Evolutionary conservation across 2,329 filamentous ascomycete species (phyloP), one percentile per base, ranked within the genome.

Genomic region (Aspergillus terreus): DNA sequence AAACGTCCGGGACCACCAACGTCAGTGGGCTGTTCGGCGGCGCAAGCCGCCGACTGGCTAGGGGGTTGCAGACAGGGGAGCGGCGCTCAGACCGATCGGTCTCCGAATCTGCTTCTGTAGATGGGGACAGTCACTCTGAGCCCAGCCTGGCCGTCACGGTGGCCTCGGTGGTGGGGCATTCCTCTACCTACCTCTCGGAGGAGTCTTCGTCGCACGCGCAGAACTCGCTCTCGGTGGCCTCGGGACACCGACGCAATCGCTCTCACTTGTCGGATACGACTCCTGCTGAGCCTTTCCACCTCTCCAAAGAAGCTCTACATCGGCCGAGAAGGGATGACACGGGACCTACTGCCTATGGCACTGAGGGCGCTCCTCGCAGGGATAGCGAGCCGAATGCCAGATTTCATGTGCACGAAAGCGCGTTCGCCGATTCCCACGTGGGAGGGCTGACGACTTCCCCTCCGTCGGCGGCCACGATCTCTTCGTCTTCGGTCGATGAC

Each of bases 401-500:
- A 23, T 57, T 58, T 53, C 61, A 54, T 21, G 58, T 57, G 14
- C 60, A 54, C 15, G 52, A 58, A 12, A 53, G 35, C 40, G 50
- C 41, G 14, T 27, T 51, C 7, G 43, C 43, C 11, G 65, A 70
- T 1, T 48, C 55, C 36, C 54, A 55, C 6, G 54, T 52, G 33
- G 58, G 54, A 41, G 61, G 66, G 4, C 53, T 70, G 32, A 65
- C 63, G 25, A 67, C 62, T 4, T 74, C 71, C 3, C 70, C 68
- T 21, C 72, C 72, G 2, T 75, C 72, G n/a, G 72, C 73, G 32
- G 69, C 69, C 30, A 76, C 74, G 11, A 73, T 76, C 15, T 76
- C 74, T 11, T 76, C 74, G 6, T 74, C 73, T 1, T 73, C 73
- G n/a, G 68, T 71, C 32, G 74, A 73, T 48, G 73, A 75, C 48